These are phyloP conservation scores for Zymoseptoria brevis DNA, from an alignment of 2,329 filamentous ascomycete species.

Conservation along the genomic window DNA sequence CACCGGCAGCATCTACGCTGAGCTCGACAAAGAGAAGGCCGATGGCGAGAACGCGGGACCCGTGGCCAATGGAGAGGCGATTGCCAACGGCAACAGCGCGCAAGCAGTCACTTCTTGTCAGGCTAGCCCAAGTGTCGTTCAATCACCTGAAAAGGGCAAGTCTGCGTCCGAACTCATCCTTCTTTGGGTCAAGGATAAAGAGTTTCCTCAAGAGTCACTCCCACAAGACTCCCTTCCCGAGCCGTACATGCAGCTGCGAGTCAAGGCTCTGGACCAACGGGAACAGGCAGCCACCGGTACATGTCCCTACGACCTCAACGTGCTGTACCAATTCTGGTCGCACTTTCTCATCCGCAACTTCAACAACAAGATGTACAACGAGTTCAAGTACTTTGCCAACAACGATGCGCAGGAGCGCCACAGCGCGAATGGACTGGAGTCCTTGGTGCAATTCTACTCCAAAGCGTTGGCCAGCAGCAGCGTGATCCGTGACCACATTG, in stretches of 20 bases:
- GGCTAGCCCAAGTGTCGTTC: conserved; percentile 12
- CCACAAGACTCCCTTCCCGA: conserved; percentile 41
- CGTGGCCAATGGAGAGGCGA: conserved; percentile 29
- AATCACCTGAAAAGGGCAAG: conserved; percentile 12
- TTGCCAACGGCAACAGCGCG: conserved; percentile 19
- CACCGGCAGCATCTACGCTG: conserved; percentile 43
- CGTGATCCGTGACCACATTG: conserved; percentile 46
- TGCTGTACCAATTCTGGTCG: conserved; percentile 68
- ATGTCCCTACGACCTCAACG: conserved; percentile 52
- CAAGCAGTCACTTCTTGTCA: conserved; percentile 8
- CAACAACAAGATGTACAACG: conserved; percentile 66
- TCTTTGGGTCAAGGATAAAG: conserved; percentile 46
- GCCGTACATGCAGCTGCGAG: conserved; percentile 42
- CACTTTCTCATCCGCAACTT: conserved; percentile 66
- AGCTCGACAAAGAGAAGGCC: conserved; percentile 36
- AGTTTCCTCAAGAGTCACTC: conserved; percentile 35
- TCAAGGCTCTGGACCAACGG: conserved; percentile 44
- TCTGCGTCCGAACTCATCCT: conserved; percentile 24
- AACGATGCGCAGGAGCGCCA: conserved; percentile 51
- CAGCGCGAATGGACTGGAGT: conserved; percentile 50
- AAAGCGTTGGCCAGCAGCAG: conserved; percentile 46
- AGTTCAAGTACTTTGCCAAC: conserved; percentile 60
- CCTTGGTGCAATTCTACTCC: conserved; percentile 59
- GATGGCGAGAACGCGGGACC: conserved; percentile 30
- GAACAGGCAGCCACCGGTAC: conserved; percentile 35